Evolutionary conservation across 73 alveolate species (phyloP).

Genomic region (Breviolum minutum): DNA sequence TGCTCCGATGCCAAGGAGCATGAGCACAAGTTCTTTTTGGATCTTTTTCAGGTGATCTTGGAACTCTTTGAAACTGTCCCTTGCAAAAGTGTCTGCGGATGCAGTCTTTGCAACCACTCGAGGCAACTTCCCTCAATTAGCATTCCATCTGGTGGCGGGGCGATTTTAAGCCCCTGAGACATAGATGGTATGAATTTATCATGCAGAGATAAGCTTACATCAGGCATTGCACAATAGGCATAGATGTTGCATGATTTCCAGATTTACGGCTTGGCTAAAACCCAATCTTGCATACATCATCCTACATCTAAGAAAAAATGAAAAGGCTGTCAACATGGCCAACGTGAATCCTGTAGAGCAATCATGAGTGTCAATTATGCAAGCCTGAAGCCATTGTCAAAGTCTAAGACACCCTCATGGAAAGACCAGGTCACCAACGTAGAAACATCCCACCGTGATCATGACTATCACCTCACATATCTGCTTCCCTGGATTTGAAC

Average conservation of each 20-base stretch:
- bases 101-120: conserved; percentile 1
- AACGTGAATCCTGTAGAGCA: too few species aligned
- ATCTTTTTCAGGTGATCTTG: too few species aligned
- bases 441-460: conserved; percentile 4
- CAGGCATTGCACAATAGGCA: not conserved
- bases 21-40: too few species aligned
- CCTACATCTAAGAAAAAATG: too few species aligned
- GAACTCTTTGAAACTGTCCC: too few species aligned
- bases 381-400: not conserved
- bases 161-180: not conserved
- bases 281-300: too few species aligned
- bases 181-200: too few species aligned
- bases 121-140: not conserved
- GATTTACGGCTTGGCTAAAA: too few species aligned
- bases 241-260: too few species aligned
- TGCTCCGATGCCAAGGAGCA: too few species aligned
- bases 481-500: not conserved
- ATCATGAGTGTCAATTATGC: too few species aligned
- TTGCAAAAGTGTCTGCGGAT: not conserved
- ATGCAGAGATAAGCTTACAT: not conserved
- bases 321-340: too few species aligned
- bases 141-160: not conserved
- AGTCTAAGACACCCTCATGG: not conserved
- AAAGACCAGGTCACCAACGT: conserved; percentile 26
- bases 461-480: not conserved